Conservation (phyloP, 179 eudicot genomes). For the Pouteria campechiana region DNA sequence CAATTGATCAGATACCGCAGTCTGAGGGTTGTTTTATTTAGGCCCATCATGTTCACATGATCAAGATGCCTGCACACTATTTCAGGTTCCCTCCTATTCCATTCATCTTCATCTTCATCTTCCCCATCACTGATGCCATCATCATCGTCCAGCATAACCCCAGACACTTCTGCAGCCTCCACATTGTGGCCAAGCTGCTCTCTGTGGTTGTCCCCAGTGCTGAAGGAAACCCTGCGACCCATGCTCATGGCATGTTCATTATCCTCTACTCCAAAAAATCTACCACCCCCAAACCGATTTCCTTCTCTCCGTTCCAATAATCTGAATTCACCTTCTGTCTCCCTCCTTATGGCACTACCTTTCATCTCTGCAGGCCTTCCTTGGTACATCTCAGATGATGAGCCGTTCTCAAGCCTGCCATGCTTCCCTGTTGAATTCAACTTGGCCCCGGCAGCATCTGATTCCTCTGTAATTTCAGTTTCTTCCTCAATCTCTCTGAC, state of each 20-base stretch:
- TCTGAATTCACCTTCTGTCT: constrained; percentile 65
- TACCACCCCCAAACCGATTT: constrained; percentile 37
- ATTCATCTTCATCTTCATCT: constrained; percentile 46
- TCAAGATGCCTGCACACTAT: constrained; percentile 52
- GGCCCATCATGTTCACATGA: constrained; percentile 55
- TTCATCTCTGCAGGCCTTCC: constrained; percentile 38
- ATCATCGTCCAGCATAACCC: constrained; percentile 46
- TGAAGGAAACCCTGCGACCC: constrained; percentile 55
- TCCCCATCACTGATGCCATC: constrained; percentile 65
- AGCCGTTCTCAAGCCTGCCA: constrained; percentile 18
- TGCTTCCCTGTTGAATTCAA: constrained; percentile 15
- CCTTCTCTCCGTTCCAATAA: constrained; percentile 60
- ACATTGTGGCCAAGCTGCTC: constrained; percentile 34
- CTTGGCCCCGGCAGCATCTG: constrained; percentile 6
- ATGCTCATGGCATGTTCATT: constrained; percentile 40
- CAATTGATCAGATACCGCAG: constrained; percentile 49
- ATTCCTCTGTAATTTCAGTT: constrained; percentile 14
- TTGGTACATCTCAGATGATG: constrained; percentile 30
- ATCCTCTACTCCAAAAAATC: constrained; percentile 66
- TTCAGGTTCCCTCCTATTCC: constrained; percentile 41
- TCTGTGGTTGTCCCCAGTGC: constrained; percentile 50
- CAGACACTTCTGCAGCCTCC: constrained; percentile 60
- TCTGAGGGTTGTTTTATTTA: constrained; percentile 42
- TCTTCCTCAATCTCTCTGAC: constrained; percentile 33
- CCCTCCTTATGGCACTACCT: constrained; percentile 55